phyloP scores from a whole-genome alignment of 352 stramenopile genomes.

The Globisporangium polare region DNA sequence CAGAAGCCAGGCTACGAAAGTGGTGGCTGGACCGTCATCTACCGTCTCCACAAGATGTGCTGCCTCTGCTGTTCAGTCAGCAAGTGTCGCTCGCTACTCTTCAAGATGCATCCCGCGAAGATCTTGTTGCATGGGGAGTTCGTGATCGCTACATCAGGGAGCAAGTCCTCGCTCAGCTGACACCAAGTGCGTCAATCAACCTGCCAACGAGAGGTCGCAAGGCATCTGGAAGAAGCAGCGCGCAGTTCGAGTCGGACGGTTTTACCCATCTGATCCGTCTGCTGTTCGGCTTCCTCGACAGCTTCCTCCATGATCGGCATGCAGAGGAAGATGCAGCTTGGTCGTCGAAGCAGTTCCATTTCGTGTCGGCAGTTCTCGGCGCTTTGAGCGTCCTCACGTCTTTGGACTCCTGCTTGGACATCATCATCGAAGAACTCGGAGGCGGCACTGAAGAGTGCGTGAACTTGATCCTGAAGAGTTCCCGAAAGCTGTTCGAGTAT shows the following conservation, averaged over 20 bases:
- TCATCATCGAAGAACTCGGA: constrained; percentile 45
- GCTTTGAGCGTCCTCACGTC: constrained; percentile 39
- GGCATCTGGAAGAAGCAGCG: background rate
- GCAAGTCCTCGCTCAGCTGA: constrained; percentile 39
- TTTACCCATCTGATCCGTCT: constrained; percentile 47
- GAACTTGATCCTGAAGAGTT: constrained; percentile 43
- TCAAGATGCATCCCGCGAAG: constrained; percentile 55
- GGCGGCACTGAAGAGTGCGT: constrained; percentile 52
- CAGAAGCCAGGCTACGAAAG: constrained; percentile 42
- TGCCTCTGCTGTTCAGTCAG: constrained; percentile 34
- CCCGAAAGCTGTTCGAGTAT: constrained; percentile 60
- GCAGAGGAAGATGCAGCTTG: constrained; percentile 21
- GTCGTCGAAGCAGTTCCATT: constrained; percentile 35
- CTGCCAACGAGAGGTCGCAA: constrained; percentile 7
- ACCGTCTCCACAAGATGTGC: constrained; percentile 33
- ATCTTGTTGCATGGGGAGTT: constrained; percentile 67
- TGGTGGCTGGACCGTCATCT: constrained; percentile 49
- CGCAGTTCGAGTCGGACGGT: constrained; percentile 31
- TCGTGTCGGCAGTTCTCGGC: constrained; percentile 38
- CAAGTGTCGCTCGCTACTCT: constrained; percentile 42
- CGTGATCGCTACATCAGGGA: constrained; percentile 48
- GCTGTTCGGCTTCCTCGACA: constrained; percentile 47
- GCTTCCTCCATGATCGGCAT: constrained; percentile 40
- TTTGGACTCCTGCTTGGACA: constrained; percentile 26
- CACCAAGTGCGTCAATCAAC: constrained; percentile 10